A percentile compares a stretch with the other conserved stretches of the same genome.
These are phyloP conservation scores for Tulasnella sp. DNA, from an alignment of 768 basidiomycete species.

Conservation along the genomic window DNA sequence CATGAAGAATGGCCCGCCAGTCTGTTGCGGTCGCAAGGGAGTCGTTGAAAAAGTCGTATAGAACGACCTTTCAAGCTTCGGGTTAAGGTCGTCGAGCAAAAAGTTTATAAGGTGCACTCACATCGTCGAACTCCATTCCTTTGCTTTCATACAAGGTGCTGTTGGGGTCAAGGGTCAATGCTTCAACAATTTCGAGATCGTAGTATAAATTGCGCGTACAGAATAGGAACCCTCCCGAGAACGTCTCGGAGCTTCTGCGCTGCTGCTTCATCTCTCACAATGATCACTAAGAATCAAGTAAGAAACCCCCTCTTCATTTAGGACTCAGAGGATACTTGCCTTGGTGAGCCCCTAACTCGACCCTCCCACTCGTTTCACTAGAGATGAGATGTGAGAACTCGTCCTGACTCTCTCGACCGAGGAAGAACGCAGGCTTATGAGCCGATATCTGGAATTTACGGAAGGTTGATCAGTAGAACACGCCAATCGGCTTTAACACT, in stretches of 20 bases:
- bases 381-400: background rate
- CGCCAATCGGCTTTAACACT: no score
- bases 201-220: background rate
- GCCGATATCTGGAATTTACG: background rate
- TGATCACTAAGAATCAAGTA: no score
- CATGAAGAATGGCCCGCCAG: constrained; percentile 60
- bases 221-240: constrained; percentile 56
- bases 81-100: background rate
- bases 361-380: background rate
- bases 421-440: constrained; percentile 21
- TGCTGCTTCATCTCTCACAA: constrained; percentile 63
- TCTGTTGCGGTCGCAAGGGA: constrained; percentile 55
- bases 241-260: constrained; percentile 57
- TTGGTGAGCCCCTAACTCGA: constrained; percentile 50
- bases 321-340: constrained; percentile 40
- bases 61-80: constrained; percentile 58
- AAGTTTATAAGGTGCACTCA: constrained; percentile 38
- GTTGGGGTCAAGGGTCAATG: no score
- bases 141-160: constrained; percentile 64
- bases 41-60: constrained; percentile 76
- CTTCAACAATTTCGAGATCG: no score
- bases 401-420: background rate
- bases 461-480: background rate
- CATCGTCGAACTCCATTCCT: constrained; percentile 69
- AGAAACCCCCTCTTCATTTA: no score